These are phyloP conservation scores for Luvunga scandens DNA, from an alignment of 345 rosid species.

Conservation along the genomic window DNA sequence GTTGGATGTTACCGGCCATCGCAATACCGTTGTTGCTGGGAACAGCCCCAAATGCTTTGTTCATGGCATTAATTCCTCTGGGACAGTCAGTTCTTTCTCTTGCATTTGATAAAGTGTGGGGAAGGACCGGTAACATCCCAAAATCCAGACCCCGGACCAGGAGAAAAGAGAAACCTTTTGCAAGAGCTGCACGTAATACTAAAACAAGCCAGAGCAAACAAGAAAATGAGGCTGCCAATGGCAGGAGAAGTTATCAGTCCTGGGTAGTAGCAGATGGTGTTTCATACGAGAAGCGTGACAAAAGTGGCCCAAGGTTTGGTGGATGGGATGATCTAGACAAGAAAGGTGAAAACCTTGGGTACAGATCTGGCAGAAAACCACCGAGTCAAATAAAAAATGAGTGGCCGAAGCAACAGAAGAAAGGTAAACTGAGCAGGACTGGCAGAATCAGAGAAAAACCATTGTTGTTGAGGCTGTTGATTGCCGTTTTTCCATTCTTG, in stretches of 20 bases:
- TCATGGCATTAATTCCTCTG: constrained; percentile 87
- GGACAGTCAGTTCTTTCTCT: constrained; percentile 65
- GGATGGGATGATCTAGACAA: constrained; percentile 88
- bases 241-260: constrained; percentile 52
- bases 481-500: constrained; percentile 78
- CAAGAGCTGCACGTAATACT: constrained; percentile 24
- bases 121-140: constrained; percentile 31
- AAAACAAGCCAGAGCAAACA: constrained; percentile 26
- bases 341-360: constrained; percentile 14
- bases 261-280: constrained; percentile 49
- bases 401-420: constrained; percentile 23
- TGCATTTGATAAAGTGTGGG: constrained; percentile 54
- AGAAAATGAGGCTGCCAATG: constrained; percentile 20
- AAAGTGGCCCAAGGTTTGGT: constrained; percentile 37
- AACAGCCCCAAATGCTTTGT: constrained; percentile 68
- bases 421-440: constrained; percentile 39
- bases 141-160: constrained; percentile 31
- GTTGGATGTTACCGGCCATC: constrained; percentile 83
- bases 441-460: constrained; percentile 73
- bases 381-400: constrained; percentile 20
- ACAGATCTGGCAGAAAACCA: constrained; percentile 10
- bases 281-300: constrained; percentile 16
- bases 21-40: constrained; percentile 67
- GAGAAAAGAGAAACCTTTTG: constrained; percentile 41
- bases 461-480: constrained; percentile 51